phyloP scores from a whole-genome alignment of 257 asterid species.

The Gynochthodes officinalis region DNA sequence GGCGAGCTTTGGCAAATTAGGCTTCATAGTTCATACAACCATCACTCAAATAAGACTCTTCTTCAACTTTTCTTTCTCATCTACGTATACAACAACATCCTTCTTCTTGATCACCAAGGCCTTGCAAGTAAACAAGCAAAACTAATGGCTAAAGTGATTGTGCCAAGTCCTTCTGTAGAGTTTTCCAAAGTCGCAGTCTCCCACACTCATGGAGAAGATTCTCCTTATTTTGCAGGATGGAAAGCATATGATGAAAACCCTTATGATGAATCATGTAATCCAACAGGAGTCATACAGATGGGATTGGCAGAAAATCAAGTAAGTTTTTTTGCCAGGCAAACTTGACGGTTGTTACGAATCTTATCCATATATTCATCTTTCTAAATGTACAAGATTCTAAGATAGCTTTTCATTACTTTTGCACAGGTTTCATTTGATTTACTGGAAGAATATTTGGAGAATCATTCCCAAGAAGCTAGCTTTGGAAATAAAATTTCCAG shows the following conservation, averaged over 20 bases:
- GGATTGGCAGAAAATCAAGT: slow-evolving; percentile 95
- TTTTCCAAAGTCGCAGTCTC: slow-evolving; percentile 65
- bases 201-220: slow-evolving; percentile 83
- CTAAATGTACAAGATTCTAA: not conserved
- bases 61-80: not conserved
- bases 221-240: slow-evolving; percentile 96
- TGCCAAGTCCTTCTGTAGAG: slow-evolving; percentile 26
- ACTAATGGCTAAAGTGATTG: slow-evolving; percentile 46
- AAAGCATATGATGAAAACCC: slow-evolving; percentile 85
- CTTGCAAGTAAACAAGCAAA: not conserved
- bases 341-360: not conserved
- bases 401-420: not conserved
- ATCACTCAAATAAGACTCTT: slow-evolving; percentile 4
- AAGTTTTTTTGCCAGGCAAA: not conserved
- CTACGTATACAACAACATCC: not conserved
- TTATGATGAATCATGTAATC: slow-evolving; percentile 51
- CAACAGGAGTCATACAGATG: slow-evolving; percentile 87
- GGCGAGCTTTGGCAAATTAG: slow-evolving; percentile 16
- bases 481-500: slow-evolving; percentile 33
- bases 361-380: too few species aligned
- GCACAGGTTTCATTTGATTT: slow-evolving; percentile 82
- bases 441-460: slow-evolving; percentile 61
- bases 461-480: slow-evolving; percentile 32
- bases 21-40: slow-evolving; percentile 17
- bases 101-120: not conserved